phyloP scores from a whole-genome alignment of 306 rosid genomes.

The Sphenostylis stenocarpa region DNA sequence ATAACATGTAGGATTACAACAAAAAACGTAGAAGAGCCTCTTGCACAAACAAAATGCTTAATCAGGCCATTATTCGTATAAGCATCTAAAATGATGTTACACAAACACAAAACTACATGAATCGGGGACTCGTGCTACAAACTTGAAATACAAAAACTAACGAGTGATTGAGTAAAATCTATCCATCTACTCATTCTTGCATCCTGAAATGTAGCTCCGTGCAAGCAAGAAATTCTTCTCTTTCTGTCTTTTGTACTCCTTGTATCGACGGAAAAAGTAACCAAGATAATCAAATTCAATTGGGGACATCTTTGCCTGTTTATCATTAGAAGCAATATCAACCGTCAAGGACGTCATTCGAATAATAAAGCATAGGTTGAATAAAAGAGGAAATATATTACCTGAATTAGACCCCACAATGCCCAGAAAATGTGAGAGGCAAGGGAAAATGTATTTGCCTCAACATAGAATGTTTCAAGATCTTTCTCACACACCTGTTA shows the following conservation, averaged over 20 bases:
- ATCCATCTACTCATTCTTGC: slow-evolving; percentile 39
- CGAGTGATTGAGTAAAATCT: slow-evolving; percentile 10
- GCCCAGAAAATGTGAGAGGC: slow-evolving; percentile 91
- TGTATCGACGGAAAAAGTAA: slow-evolving; percentile 82
- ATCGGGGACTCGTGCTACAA: slow-evolving; percentile 24
- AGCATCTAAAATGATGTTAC: slow-evolving; percentile 39
- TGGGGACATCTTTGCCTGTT: slow-evolving; percentile 78
- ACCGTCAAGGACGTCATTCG: not conserved
- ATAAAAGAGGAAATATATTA: slow-evolving; percentile 35
- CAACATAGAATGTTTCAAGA: slow-evolving; percentile 69
- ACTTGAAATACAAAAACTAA: slow-evolving; percentile 10
- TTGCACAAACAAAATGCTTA: slow-evolving; percentile 14
- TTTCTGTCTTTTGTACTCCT: slow-evolving; percentile 69
- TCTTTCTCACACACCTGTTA: slow-evolving; percentile 67
- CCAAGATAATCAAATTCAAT: slow-evolving; percentile 75
- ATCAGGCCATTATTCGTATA: slow-evolving; percentile 7
- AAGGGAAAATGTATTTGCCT: slow-evolving; percentile 68
- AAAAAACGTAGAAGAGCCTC: not conserved
- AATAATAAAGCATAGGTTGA: not conserved
- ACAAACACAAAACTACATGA: slow-evolving; percentile 26
- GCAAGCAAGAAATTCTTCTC: slow-evolving; percentile 51
- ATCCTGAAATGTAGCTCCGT: slow-evolving; percentile 49
- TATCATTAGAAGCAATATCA: slow-evolving; percentile 16
- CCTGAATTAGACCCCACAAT: slow-evolving; percentile 97
- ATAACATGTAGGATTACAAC: slow-evolving; percentile 15